phyloP scores from a whole-genome alignment of 148 eudicot genomes.

The Persicaria tinctoria region DNA sequence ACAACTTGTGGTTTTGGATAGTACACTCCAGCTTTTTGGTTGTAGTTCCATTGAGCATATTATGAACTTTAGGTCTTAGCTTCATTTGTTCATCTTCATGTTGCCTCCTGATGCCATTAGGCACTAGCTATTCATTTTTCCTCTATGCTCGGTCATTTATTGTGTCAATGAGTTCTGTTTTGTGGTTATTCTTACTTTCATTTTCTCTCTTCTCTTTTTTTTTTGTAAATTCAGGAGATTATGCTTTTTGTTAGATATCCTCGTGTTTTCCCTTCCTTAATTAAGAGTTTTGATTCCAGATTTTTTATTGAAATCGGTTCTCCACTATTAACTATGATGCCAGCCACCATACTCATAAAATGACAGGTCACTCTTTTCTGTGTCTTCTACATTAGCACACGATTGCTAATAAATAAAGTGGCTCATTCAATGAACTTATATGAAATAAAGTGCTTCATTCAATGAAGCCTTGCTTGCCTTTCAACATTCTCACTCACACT shows the following conservation, averaged over 20 bases:
- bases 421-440: background rate
- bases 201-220: background rate
- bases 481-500: background rate
- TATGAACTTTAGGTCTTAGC: background rate
- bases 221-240: background rate
- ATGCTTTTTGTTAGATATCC: background rate
- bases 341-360: background rate
- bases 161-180: background rate
- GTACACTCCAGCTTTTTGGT: background rate
- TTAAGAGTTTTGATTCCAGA: background rate
- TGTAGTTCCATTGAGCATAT: background rate
- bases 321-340: background rate
- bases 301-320: background rate
- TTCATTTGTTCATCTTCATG: background rate
- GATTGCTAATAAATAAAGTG: background rate
- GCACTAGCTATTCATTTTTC: background rate
- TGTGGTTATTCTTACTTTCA: background rate
- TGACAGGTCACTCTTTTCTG: background rate
- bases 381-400: background rate
- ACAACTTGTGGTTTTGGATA: background rate
- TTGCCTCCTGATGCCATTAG: background rate
- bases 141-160: background rate
- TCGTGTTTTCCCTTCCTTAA: background rate
- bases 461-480: background rate
- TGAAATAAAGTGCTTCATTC: background rate